Base-by-base conservation (phyloP, 495 filamentous ascomycete species). In the Penicillium odoratum region DNA sequence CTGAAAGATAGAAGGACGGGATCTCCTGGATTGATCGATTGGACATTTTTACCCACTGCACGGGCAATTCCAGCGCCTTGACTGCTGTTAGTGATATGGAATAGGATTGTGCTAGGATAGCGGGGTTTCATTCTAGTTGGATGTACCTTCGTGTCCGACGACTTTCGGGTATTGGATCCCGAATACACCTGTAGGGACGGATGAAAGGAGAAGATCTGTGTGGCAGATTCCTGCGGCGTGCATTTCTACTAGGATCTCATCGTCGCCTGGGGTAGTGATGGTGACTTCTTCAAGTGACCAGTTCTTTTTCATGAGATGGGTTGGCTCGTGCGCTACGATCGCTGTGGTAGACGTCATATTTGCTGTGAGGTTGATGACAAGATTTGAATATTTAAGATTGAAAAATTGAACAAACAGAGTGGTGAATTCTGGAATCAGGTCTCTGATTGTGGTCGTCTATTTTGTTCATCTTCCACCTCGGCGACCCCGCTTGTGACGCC, bases 1-100 rank as follows among this genome's bases (percentile, higher is more conserved):
- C 66, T 65, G 57, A 77, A 79, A 8, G 72, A 74, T 29, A 79
- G 66, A 38, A 79, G 69, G 30, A 81, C 78, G 7, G 72, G 69
- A 64, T 83, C 81, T 15, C 79, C 79, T 3, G 66, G 53, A 25
- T 54, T 36, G 6, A 79, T 60, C 7, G 69, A 62, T 11, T 69
- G 69, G n/a, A 75, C 69, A 11, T 70, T 67, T 25, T 69, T 63
- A 13, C 81, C 80, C 10, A 76, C 45, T 15, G 60, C 65, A 15
- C 72, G 55, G 7, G 79, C 66, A 34, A 74, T 59, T 4, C 81
- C 81, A 3, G 77, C 71, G 43, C 81, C 69, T 68, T 38, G 11
- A 30, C 4, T 47, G 6, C 8, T 16, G 7, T 31, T 53, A n/a
- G 48, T 15, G 11, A 47, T 3, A 10, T 47, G 16, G 4, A 9